Base-by-base conservation (phyloP, 2,329 filamentous ascomycete genomes). In the Aphanoascus verrucosus region DNA sequence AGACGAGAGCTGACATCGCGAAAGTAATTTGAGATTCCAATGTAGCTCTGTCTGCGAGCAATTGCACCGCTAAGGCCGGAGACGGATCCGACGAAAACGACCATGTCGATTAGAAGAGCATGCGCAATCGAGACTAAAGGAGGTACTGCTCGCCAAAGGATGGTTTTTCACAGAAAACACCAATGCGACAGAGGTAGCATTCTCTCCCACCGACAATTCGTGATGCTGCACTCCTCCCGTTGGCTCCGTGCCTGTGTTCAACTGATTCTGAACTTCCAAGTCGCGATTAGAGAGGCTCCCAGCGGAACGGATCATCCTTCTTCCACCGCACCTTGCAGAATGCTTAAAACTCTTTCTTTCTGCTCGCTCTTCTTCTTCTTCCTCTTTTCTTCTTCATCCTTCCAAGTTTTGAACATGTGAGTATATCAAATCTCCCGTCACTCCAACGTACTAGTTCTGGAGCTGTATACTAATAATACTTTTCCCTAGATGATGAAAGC, bases 381-480 rank as follows among this genome's bases (percentile, higher is more conserved):
- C 80, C 91, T 88, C 71, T 77, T 78, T 68, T 69, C 66, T 72
- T 83, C 79, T 85, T 83, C 80, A 91, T 88, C 90, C 88, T 94
- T 96, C 90, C 89, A 88, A 87, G 90, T 96, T 94, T 94, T 94
- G 85, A 83, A 84, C 81, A 88, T 77, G 90, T 96, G 78, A 81
- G 89, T 82, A 35, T 42, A 56, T 55, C 60, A 58, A n/a, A n/a
- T n/a, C n/a, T 46, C 20, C 15, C 47, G 23, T 46, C 37, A 15
- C 20, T 44, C 5, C 23, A 40, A n/a, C 23, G 34, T 37, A 15
- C 11, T 41, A 32, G 31, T 40, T 7, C 20, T 14, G 17, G 12
- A 43, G 40, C 14, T 8, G 19, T 38, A 17, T 52, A 68, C 61
- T 61, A 57, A 60, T 57, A 48, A 49, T 47, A 49, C 55, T 62